These are phyloP conservation scores for Akanthomyces muscarius DNA, from an alignment of 2,329 filamentous ascomycete species.

Conservation along the genomic window DNA sequence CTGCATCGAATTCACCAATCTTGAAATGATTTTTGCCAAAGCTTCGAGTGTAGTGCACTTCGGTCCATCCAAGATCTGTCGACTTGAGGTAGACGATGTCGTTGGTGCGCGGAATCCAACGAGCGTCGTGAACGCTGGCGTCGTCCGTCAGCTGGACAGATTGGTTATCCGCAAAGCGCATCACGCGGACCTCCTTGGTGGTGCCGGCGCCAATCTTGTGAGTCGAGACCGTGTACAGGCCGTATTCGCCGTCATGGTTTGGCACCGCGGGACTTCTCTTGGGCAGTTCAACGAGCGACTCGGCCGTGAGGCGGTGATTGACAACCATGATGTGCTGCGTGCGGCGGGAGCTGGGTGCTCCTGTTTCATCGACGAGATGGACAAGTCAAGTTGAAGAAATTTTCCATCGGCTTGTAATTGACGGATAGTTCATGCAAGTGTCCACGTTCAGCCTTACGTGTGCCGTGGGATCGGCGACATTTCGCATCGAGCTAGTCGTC, in stretches of 20 bases:
- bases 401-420: neutral
- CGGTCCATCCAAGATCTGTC: constrained; percentile 28
- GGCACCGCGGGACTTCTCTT: constrained; percentile 34
- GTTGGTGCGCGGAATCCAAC: constrained; percentile 34
- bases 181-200: constrained; percentile 31
- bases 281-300: constrained; percentile 30
- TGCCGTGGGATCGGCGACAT: neutral
- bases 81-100: constrained; percentile 32
- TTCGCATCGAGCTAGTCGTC: neutral
- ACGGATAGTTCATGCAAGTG: neutral
- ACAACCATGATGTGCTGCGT: constrained; percentile 2
- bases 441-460: constrained; percentile 10
- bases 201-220: constrained; percentile 32
- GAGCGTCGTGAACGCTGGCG: constrained; percentile 29
- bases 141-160: constrained; percentile 27
- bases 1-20: constrained; percentile 30
- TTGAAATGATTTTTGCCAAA: constrained; percentile 22
- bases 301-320: constrained; percentile 28
- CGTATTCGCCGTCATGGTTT: constrained; percentile 37
- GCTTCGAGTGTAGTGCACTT: constrained; percentile 26
- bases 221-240: constrained; percentile 38
- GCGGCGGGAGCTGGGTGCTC: neutral
- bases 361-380: neutral
- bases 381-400: neutral
- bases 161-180: constrained; percentile 30